A percentile compares a stretch with the other conserved stretches of the same genome.
These are phyloP conservation scores for Stereocaulon alpinum DNA, from an alignment of 495 filamentous ascomycete genomes.

Conservation along the genomic window DNA sequence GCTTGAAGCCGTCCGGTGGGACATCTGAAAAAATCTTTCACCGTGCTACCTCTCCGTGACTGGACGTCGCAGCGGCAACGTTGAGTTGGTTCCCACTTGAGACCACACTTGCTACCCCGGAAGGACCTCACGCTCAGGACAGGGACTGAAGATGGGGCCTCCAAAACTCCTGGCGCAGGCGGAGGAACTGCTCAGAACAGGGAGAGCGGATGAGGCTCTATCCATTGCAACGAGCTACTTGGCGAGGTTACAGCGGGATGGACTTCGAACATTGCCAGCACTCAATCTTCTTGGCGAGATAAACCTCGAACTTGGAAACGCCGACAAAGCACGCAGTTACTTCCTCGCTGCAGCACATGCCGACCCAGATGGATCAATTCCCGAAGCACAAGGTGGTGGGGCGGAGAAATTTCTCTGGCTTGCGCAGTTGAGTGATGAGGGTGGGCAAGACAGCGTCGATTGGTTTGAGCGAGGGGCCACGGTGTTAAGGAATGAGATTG, in stretches of 20 bases:
- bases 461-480: slow-evolving; percentile 81
- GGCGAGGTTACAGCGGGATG: neutral
- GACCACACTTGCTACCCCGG: no score
- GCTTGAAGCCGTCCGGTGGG: no score
- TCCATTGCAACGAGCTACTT: neutral
- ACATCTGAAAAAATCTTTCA: no score
- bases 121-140: no score
- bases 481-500: slow-evolving; percentile 57
- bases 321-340: slow-evolving; percentile 54
- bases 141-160: neutral
- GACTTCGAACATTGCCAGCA: slow-evolving; percentile 40
- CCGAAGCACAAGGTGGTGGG: slow-evolving; percentile 59
- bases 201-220: slow-evolving; percentile 5
- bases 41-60: no score
- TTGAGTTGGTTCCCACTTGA: no score
- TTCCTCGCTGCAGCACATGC: slow-evolving; percentile 60
- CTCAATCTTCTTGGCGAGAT: slow-evolving; percentile 77
- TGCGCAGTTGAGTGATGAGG: slow-evolving; percentile 82
- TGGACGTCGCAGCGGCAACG: no score
- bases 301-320: slow-evolving; percentile 71
- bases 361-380: slow-evolving; percentile 58
- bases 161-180: neutral
- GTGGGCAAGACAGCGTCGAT: slow-evolving; percentile 67
- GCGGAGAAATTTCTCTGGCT: slow-evolving; percentile 94
- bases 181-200: neutral